A percentile compares a stretch with the other conserved stretches of the same genome.
These are phyloP conservation scores for Usnea hakonensis DNA, from an alignment of 495 filamentous ascomycete genomes.

Conservation along the genomic window DNA sequence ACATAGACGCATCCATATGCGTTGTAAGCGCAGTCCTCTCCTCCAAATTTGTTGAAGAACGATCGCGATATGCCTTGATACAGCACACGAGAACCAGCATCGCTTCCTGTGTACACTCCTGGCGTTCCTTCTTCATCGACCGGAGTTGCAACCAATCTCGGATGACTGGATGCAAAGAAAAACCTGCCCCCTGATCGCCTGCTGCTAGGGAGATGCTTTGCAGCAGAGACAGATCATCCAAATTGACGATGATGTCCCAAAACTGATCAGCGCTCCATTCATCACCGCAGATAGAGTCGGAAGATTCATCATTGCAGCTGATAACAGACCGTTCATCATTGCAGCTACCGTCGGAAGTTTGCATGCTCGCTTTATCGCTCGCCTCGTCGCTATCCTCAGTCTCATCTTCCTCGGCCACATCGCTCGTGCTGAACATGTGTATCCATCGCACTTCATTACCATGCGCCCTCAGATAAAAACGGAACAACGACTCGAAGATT, in stretches of 20 bases:
- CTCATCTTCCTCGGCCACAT: background rate
- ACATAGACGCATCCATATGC: background rate
- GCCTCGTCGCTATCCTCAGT: background rate
- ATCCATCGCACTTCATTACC: background rate
- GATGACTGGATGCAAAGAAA: constrained; percentile 6
- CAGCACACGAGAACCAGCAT: background rate
- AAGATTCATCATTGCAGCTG: no score
- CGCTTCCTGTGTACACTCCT: background rate
- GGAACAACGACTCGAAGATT: background rate
- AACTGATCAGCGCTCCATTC: background rate
- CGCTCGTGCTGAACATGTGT: background rate
- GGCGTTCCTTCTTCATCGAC: background rate
- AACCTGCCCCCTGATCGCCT: background rate
- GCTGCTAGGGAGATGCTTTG: background rate
- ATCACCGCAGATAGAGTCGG: background rate
- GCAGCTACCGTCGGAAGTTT: no score
- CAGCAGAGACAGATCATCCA: background rate
- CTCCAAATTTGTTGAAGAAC: no score
- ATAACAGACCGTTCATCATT: no score
- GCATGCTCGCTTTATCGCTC: background rate
- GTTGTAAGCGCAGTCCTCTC: background rate
- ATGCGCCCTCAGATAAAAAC: background rate
- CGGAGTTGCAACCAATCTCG: constrained; percentile 6
- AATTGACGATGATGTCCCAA: background rate
- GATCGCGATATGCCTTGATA: background rate